phyloP scores from a whole-genome alignment of 1,284 basidiomycete species.

The Wolfiporia cocos region DNA sequence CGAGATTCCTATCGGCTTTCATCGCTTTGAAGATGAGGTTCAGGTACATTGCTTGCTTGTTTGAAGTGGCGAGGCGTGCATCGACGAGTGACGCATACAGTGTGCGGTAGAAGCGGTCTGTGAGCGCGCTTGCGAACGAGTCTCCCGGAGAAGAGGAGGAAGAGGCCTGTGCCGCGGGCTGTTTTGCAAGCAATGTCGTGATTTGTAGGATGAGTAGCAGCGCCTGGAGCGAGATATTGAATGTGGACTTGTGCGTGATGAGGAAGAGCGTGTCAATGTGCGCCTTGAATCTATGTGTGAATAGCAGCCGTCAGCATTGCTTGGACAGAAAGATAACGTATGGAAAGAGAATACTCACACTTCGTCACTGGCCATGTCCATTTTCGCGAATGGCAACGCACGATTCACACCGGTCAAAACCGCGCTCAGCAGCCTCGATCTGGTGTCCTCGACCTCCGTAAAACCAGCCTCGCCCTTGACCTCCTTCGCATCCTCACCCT shows the following conservation, averaged over 20 bases:
- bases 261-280: slow-evolving; percentile 95
- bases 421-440: slow-evolving; percentile 86
- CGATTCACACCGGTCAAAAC: slow-evolving; percentile 95
- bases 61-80: slow-evolving; percentile 73
- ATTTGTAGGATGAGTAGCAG: slow-evolving; percentile 92
- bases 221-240: slow-evolving; percentile 96
- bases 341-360: slow-evolving; percentile 27
- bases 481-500: slow-evolving; percentile 32
- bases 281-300: slow-evolving; percentile 58
- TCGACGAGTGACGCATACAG: slow-evolving; percentile 90
- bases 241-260: slow-evolving; percentile 91
- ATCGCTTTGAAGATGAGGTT: slow-evolving; percentile 93
- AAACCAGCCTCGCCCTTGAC: slow-evolving; percentile 57
- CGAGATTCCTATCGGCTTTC: slow-evolving; percentile 67
- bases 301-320: neutral
- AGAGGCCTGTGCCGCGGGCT: slow-evolving; percentile 16
- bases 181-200: slow-evolving; percentile 38
- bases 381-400: slow-evolving; percentile 87
- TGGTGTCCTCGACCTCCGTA: slow-evolving; percentile 70
- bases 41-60: slow-evolving; percentile 97
- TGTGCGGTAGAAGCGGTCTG: slow-evolving; percentile 87
- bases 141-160: slow-evolving; percentile 29
- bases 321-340: slow-evolving; percentile 2
- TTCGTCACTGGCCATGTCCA: slow-evolving; percentile 45
- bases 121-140: slow-evolving; percentile 43